phyloP scores from a whole-genome alignment of 306 rosid genomes.

The Ormosia emarginata region DNA sequence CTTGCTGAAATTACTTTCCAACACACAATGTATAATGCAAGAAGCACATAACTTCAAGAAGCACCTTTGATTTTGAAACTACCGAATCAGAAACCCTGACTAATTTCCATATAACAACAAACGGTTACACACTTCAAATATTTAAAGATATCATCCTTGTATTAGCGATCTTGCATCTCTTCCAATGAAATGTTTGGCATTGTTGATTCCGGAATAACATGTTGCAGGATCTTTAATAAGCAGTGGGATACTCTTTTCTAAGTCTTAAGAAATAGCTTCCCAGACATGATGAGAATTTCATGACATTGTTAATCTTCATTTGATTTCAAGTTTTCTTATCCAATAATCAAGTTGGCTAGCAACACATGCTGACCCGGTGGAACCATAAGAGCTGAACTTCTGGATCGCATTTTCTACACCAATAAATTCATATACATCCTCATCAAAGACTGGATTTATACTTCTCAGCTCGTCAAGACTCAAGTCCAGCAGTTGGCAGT shows the following conservation, averaged over 20 bases:
- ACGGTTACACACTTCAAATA: not conserved
- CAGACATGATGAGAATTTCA: not conserved
- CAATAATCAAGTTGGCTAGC: slow-evolving; percentile 66
- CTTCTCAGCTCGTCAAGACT: slow-evolving; percentile 71
- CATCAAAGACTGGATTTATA: slow-evolving; percentile 54
- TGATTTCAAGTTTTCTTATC: slow-evolving; percentile 56
- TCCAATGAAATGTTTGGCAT: not conserved
- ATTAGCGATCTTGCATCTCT: not conserved
- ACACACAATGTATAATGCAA: not conserved
- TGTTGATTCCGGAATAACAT: not conserved
- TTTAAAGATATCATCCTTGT: not conserved
- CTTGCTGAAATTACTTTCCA: not conserved
- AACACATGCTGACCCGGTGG: slow-evolving; percentile 87
- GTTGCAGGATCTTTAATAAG: not conserved
- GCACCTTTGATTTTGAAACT: not conserved
- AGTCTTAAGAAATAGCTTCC: not conserved
- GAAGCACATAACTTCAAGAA: slow-evolving; percentile 5
- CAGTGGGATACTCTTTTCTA: not conserved
- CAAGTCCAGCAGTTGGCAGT: slow-evolving; percentile 67
- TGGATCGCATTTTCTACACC: slow-evolving; percentile 80
- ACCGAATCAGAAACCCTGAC: not conserved
- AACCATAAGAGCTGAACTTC: slow-evolving; percentile 86
- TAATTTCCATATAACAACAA: not conserved
- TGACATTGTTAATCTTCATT: slow-evolving; percentile 11
- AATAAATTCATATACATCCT: slow-evolving; percentile 78